Evolutionary conservation across 768 basidiomycete genomes (phyloP), one percentile per base, ranked within the genome.

Genomic region (Boletus insuetus): DNA sequence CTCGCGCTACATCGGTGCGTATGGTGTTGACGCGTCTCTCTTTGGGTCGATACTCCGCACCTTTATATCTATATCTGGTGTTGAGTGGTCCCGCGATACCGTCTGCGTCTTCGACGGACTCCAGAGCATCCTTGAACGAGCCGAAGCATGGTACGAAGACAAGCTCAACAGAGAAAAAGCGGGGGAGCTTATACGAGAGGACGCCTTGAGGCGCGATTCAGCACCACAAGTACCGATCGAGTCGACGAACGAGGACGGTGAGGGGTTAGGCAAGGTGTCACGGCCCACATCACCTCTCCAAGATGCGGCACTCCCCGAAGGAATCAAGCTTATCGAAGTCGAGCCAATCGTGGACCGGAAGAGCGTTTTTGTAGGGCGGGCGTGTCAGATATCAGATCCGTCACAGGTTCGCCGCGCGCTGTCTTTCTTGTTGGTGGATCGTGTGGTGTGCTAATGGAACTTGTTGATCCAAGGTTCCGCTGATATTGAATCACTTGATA

Each of bases 91-190:
- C 3, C 75, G 80, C 22, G 91, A 85, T 31, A 77, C 76, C 1
- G 85, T 94, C 17, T 92, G 89, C 59, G 87, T 94, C 13, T 95
- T 94, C 64, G 93, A 95, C 58, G 93, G 93, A 12, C 70, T 94
- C 26, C 90, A 93, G 69, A 83, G 77, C 62, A 82, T 89, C 11
- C 69, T 87, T 31, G 90, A 92, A 45, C 74, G 76, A 16, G 87
- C 85, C 58, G 74, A 77, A 22, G 63, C 66, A 38, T 94, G 92
- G 92, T 88, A 91, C 60, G 79, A 80, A 56, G 82, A 85, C n/a
- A 83, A 77, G 17, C 72, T 87, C 24, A 83, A 74, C 61, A 74
- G 70, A 24, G 83, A 82, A 49, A 82, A 77, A 39, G 80, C 75
- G 1, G 82, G 77, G 2, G 82, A 83, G 52, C 67, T 86, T 17